Base-by-base conservation (phyloP, 2,329 filamentous ascomycete genomes). In the Cephalotrichum gorgonifer region DNA sequence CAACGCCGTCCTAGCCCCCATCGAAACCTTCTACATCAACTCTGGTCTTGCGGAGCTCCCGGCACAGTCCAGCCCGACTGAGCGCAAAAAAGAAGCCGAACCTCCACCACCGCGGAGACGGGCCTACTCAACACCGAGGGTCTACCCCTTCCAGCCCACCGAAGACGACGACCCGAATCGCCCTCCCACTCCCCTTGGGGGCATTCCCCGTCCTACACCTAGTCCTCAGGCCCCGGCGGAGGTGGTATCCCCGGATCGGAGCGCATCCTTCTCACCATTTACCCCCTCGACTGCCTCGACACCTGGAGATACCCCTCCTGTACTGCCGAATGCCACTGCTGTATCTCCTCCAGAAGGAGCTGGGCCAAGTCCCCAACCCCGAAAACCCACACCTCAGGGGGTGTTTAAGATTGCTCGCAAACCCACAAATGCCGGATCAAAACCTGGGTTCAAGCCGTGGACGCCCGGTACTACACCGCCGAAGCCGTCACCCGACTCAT, bases 21-120 rank as follows among this genome's bases (percentile, higher is more conserved):
- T 66, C 20, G 62, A 68, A 52, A 22, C 49, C 48, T 38, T 39
- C 48, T 4, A n/a, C 31, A 14, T 47, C 33, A 11, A 48, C 48
- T 26, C 52, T 39, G 58, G 56, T 6, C 54, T 63, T 43, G 63
- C 66, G 23, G 68, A 77, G 58, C 51, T 74, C 25, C 63, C 68
- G 3, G 58, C 63, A 52, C 54, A 64, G 26, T 57, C 57, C 11
- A 60, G 60, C 30, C 47, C 47, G 14, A 42, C 25, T 3, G 60
- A 63, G 22, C 44, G 55, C 12, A 59, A 55, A n/a, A n/a, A n/a
- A 51, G 47, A 50, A n/a, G 47, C 52, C 1, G 55, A 56, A 6
- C 44, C 52, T 6, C 45, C 58, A 30, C 33, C n/a, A 43, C 51
- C 43, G 46, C 48, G 35, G 52, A 57, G 49, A 28, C 50, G 52